Percentiles rank a stretch among this genome's conserved stretches.
Conservation (phyloP, 2,329 filamentous ascomycete species). For the Calonectria multiphialidica region DNA sequence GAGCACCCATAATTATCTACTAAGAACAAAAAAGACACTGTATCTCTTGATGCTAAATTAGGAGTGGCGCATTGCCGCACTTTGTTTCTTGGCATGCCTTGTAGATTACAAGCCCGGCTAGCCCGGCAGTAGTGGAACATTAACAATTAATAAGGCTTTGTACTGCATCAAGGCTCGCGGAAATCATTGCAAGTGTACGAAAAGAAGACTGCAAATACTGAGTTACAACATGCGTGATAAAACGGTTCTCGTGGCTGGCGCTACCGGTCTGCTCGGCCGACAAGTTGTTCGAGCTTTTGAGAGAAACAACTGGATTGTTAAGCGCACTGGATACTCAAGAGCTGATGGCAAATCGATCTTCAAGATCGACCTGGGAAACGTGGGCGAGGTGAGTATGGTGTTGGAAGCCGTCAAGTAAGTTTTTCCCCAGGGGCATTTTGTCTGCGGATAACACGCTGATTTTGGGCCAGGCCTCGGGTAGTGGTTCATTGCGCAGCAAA, state of each 20-base stretch:
- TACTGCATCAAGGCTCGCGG: too few relatives aligned
- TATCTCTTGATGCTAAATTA: not conserved
- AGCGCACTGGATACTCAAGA: slow-evolving; percentile 80
- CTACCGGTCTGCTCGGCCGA: slow-evolving; percentile 85
- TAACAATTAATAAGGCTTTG: not conserved
- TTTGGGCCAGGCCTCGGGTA: slow-evolving; percentile 71
- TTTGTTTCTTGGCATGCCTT: too few relatives aligned
- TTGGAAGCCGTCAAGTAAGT: slow-evolving; percentile 67
- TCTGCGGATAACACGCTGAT: slow-evolving; percentile 14
- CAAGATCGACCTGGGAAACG: slow-evolving; percentile 66
- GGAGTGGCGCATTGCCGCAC: too few relatives aligned
- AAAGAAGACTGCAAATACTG: too few relatives aligned
- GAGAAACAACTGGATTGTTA: slow-evolving; percentile 69
- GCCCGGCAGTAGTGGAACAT: not conserved
- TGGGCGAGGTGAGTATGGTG: slow-evolving; percentile 59
- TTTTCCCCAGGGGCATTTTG: not conserved
- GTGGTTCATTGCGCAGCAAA: slow-evolving; percentile 93
- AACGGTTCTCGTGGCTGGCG: slow-evolving; percentile 83
- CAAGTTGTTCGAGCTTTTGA: slow-evolving; percentile 81
- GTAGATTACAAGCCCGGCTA: not conserved
- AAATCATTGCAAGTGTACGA: not conserved
- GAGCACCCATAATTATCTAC: too few relatives aligned
- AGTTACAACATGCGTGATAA: slow-evolving; percentile 37
- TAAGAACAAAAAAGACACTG: too few relatives aligned
- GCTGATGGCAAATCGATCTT: slow-evolving; percentile 77